Conservation (phyloP, 345 rosid genomes). For the Syzygium aromaticum region DNA sequence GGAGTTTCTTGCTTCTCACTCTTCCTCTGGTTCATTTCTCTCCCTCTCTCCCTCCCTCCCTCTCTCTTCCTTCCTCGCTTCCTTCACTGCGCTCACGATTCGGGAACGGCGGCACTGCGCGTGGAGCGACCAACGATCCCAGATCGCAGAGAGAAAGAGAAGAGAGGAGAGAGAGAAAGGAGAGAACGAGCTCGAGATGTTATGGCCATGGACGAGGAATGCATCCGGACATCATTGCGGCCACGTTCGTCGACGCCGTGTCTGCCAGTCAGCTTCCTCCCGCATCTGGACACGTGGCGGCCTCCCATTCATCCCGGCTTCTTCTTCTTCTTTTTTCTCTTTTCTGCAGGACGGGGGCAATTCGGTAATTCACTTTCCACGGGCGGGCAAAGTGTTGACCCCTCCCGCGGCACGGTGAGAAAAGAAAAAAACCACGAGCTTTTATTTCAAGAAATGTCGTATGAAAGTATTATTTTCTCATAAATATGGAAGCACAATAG, state of each 20-base stretch:
- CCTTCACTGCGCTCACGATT: not conserved
- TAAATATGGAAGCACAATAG: not conserved
- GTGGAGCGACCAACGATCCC: not conserved
- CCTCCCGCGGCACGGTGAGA: not conserved
- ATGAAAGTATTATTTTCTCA: not conserved
- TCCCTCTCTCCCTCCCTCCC: not conserved
- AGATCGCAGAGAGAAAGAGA: not conserved
- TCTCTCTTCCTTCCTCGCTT: not conserved
- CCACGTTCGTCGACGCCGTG: slow-evolving; percentile 9
- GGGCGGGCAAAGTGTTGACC: not conserved
- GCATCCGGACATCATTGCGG: slow-evolving; percentile 11
- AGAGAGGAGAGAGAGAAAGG: not conserved
- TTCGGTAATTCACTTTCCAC: not conserved
- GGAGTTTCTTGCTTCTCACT: slow-evolving; percentile 17
- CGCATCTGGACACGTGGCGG: not conserved
- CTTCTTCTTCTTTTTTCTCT: no score
- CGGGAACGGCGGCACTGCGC: not conserved
- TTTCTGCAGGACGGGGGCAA: not conserved
- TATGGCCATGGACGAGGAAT: not conserved
- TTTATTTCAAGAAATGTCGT: not conserved
- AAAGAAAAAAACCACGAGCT: not conserved
- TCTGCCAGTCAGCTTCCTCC: not conserved
- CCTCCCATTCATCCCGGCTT: not conserved
- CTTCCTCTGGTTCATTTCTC: slow-evolving; percentile 18
- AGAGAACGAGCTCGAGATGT: not conserved